phyloP scores from a whole-genome alignment of 208 protist genomes.

The Crithidia expoeki region DNA sequence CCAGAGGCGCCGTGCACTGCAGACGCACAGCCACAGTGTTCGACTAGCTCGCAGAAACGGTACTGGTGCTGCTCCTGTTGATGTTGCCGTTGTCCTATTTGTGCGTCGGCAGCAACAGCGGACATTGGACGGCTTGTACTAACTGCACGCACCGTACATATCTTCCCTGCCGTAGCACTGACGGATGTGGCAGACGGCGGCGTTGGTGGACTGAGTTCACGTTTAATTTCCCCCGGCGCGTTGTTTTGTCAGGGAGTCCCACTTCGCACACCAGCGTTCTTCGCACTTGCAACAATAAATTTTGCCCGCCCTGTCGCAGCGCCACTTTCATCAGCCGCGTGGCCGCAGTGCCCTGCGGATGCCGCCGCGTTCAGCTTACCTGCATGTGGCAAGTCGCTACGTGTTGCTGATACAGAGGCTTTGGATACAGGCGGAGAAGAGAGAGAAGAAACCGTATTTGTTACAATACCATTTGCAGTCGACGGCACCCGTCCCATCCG shows the following conservation, averaged over 20 bases:
- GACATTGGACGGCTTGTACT: not conserved
- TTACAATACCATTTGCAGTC: too few species aligned
- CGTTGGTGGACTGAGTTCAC: not conserved
- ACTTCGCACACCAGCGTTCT: not conserved
- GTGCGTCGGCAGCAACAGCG: not conserved
- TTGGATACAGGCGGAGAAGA: too few species aligned
- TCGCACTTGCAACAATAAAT: not conserved
- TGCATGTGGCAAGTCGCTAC: not conserved
- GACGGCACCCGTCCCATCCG: not conserved
- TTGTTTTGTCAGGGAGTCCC: not conserved
- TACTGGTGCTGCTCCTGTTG: not conserved
- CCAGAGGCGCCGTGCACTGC: not conserved
- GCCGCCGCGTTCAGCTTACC: not conserved
- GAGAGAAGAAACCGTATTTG: not conserved
- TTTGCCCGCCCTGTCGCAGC: not conserved
- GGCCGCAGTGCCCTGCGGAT: not conserved
- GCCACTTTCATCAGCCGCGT: not conserved
- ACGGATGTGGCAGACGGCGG: not conserved
- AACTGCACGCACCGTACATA: not conserved
- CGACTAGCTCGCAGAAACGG: not conserved
- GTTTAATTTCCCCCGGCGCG: not conserved
- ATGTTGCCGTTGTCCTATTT: not conserved
- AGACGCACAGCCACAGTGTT: conserved; percentile 4
- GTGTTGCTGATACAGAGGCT: not conserved
- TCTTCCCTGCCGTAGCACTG: not conserved